phyloP scores from a whole-genome alignment of 2,329 filamentous ascomycete species.

The Alternaria novae-zelandiae region DNA sequence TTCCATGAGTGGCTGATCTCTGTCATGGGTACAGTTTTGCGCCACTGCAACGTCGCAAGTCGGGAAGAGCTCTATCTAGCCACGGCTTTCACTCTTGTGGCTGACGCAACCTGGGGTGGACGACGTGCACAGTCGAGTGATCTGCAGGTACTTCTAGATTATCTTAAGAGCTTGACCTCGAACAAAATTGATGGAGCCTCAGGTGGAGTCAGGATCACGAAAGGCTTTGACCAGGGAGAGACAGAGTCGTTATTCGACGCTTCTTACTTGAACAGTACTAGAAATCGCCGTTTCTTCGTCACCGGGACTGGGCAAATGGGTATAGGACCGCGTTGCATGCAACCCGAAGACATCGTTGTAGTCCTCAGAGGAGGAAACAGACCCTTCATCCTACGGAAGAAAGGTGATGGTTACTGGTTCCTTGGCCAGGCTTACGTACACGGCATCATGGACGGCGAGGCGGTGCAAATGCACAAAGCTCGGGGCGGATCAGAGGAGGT shows the following conservation, averaged over 20 bases:
- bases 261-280: no score
- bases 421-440: rapidly evolving
- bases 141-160: rapidly evolving
- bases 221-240: rapidly evolving
- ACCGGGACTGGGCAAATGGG: rapidly evolving
- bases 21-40: rapidly evolving
- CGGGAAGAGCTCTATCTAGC: neutral
- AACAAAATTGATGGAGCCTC: rapidly evolving
- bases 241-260: no score
- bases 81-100: neutral
- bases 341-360: neutral
- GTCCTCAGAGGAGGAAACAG: rapidly evolving
- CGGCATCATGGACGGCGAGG: neutral
- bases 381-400: neutral
- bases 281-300: neutral
- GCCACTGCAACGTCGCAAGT: neutral
- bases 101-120: rapidly evolving
- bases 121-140: neutral
- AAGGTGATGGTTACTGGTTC: rapidly evolving
- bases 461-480: neutral
- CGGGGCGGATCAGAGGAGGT: neutral
- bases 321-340: neutral
- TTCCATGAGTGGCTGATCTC: neutral
- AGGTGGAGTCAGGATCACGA: rapidly evolving
- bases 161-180: neutral